These are phyloP conservation scores for Saccharum officinarum DNA, from an alignment of 176 grass and related monocot genomes.

Conservation along the genomic window DNA sequence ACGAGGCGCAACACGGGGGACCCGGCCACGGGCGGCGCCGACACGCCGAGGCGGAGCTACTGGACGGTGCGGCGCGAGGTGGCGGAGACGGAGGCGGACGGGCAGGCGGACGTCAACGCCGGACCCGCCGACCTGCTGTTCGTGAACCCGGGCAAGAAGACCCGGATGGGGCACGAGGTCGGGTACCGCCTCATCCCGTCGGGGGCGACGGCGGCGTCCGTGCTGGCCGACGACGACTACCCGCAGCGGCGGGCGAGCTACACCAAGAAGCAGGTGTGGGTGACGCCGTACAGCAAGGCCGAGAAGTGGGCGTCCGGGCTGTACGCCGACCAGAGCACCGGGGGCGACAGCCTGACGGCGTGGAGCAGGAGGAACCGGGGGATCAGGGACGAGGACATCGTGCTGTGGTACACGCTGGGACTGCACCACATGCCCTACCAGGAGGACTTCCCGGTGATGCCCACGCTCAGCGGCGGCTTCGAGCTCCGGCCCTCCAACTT, in stretches of 20 bases:
- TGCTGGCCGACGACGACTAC: conserved; percentile 68
- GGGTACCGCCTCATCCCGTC: conserved; percentile 54
- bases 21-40: conserved; percentile 6
- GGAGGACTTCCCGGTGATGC: conserved; percentile 93
- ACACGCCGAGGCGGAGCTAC: conserved; percentile 62
- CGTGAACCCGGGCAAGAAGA: conserved; percentile 67
- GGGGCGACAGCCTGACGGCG: conserved; percentile 54
- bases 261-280: conserved; percentile 71
- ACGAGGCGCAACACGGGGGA: conserved; percentile 28
- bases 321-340: conserved; percentile 75
- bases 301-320: conserved; percentile 85
- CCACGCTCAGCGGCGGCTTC: conserved; percentile 58
- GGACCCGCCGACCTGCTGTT: conserved; percentile 56
- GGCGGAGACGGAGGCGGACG: conserved; percentile 62
- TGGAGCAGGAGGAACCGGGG: conserved; percentile 57
- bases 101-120: conserved; percentile 36
- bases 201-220: conserved; percentile 52
- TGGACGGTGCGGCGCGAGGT: conserved; percentile 71
- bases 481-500: conserved; percentile 85
- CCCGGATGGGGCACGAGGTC: conserved; percentile 58
- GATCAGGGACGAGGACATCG: conserved; percentile 64
- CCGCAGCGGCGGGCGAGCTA: conserved; percentile 71
- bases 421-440: conserved; percentile 83
- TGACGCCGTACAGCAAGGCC: conserved; percentile 64
- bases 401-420: conserved; percentile 81